A percentile compares a stretch with the other conserved stretches of the same genome.
Conservation (phyloP, 306 rosid species). For the Dryas alaskensis region DNA sequence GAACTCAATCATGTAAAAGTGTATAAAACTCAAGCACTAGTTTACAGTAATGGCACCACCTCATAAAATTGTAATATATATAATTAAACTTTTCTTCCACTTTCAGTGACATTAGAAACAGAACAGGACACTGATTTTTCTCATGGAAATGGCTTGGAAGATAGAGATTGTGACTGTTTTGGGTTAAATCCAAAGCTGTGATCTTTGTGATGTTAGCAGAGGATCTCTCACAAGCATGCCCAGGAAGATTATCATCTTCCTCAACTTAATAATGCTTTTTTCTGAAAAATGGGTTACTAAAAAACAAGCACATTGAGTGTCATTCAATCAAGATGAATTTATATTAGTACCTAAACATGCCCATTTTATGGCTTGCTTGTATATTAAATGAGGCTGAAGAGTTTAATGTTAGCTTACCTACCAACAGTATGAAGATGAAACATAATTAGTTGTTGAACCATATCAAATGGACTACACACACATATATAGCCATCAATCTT, state of each 20-base stretch:
- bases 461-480: neutral
- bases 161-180: neutral
- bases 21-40: conserved; percentile 4
- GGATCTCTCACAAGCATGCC: conserved; percentile 9
- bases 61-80: neutral
- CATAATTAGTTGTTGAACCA: conserved; percentile 42
- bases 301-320: conserved; percentile 15
- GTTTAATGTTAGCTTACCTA: conserved; percentile 42
- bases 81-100: neutral
- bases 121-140: neutral
- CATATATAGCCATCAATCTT: neutral
- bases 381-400: conserved; percentile 12
- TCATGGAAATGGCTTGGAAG: neutral
- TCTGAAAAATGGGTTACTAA: conserved; percentile 4
- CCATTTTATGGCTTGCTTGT: conserved; percentile 3
- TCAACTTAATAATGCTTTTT: conserved; percentile 7
- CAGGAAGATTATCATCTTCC: conserved; percentile 6
- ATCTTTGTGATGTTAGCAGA: conserved; percentile 19
- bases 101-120: conserved; percentile 2
- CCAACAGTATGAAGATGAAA: conserved; percentile 33
- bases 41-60: neutral
- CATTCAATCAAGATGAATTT: neutral
- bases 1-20: conserved; percentile 7
- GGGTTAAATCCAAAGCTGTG: conserved; percentile 11
- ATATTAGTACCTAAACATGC: neutral